These are phyloP conservation scores for Hygrophoropsis aurantiaca DNA, from an alignment of 768 basidiomycete species.

Conservation along the genomic window DNA sequence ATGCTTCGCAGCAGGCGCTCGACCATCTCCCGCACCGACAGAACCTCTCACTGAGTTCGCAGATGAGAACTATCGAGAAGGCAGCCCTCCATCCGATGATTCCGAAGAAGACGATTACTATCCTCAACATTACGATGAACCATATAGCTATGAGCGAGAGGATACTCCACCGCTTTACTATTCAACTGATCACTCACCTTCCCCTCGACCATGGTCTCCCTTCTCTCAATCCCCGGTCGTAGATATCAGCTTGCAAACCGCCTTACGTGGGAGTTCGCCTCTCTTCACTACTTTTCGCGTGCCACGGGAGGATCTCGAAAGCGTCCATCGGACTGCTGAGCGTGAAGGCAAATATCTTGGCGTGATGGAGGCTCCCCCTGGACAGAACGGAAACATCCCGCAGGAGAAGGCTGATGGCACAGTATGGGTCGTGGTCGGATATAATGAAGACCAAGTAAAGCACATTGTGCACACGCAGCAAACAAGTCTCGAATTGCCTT, in stretches of 20 bases:
- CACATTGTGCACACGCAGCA: conserved; percentile 32
- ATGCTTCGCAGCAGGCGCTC: background rate
- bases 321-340: conserved; percentile 23
- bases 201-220: conserved; percentile 25
- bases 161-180: conserved; percentile 13
- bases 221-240: conserved; percentile 22
- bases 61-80: conserved; percentile 1
- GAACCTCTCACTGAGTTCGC: conserved; percentile 19
- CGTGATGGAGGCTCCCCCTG: conserved; percentile 22
- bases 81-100: conserved; percentile 7
- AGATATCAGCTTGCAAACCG: conserved; percentile 24
- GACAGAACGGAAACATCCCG: conserved; percentile 22
- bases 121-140: conserved; percentile 12
- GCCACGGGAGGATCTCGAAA: conserved; percentile 25
- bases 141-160: conserved; percentile 4
- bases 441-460: conserved; percentile 29
- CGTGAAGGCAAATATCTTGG: conserved; percentile 32
- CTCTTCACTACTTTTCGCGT: conserved; percentile 34
- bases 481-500: conserved; percentile 29
- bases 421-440: conserved; percentile 31
- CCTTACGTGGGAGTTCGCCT: conserved; percentile 28
- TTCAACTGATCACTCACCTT: conserved; percentile 15
- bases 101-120: background rate
- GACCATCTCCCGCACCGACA: conserved; percentile 26
- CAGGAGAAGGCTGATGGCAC: conserved; percentile 16